phyloP scores from a whole-genome alignment of 2,329 filamentous ascomycete genomes.

The Aspergillus pseudoglaucus region DNA sequence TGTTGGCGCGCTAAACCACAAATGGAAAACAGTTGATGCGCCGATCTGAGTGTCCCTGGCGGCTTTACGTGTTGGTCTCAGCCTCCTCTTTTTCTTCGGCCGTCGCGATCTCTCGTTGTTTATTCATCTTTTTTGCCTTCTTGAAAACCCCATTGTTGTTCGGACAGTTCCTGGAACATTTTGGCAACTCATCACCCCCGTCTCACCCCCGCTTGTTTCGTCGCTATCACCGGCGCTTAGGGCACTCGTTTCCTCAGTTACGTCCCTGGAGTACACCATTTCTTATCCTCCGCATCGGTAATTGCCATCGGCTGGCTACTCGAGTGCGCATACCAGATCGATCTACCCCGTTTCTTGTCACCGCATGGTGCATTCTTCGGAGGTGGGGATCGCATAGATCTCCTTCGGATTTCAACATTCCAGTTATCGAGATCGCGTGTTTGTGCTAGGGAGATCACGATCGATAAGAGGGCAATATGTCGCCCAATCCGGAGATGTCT shows the following conservation, averaged over 20 bases:
- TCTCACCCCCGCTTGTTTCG: neutral
- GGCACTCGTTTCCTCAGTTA: neutral
- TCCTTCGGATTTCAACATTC: constrained; percentile 37
- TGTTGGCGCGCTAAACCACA: constrained; percentile 33
- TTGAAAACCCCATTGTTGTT: neutral
- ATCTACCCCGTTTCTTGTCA: constrained; percentile 8
- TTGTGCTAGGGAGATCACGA: constrained; percentile 1
- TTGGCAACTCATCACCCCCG: neutral
- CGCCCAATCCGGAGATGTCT: constrained; percentile 39
- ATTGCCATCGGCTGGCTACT: neutral
- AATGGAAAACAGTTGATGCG: constrained; percentile 35
- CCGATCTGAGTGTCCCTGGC: constrained; percentile 1
- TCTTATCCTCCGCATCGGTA: neutral
- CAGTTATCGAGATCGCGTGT: constrained; percentile 21
- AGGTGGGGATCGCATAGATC: constrained; percentile 41
- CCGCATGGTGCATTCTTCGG: constrained; percentile 40
- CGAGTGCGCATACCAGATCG: neutral
- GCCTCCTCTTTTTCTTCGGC: constrained; percentile 1
- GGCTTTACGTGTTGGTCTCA: constrained; percentile 6
- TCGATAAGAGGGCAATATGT: constrained; percentile 18
- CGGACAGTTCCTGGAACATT: neutral
- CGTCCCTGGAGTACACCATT: neutral
- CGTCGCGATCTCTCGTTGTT: neutral
- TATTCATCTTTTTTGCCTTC: neutral
- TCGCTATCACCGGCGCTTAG: neutral